phyloP scores from a whole-genome alignment of 306 rosid species.

The Vigna nakashimae region DNA sequence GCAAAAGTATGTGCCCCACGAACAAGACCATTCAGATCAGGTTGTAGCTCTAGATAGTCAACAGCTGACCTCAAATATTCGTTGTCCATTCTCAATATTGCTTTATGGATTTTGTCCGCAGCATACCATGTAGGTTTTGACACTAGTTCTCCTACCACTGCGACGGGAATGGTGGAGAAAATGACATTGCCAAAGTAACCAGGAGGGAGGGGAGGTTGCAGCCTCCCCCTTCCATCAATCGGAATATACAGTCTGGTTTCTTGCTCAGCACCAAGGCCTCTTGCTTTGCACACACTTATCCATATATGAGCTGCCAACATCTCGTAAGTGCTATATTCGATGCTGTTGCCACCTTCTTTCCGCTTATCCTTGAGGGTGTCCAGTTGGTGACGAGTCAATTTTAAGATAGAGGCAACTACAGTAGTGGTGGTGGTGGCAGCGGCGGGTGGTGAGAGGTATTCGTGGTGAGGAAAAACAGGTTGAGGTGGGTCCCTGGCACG shows the following conservation, averaged over 20 bases:
- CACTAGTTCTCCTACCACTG: slow-evolving; percentile 67
- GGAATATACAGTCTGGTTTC: slow-evolving; percentile 78
- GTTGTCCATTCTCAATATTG: slow-evolving; percentile 67
- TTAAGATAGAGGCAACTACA: slow-evolving; percentile 56
- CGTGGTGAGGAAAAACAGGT: slow-evolving; percentile 75
- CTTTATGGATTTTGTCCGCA: slow-evolving; percentile 72
- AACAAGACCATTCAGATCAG: slow-evolving; percentile 78
- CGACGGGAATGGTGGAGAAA: slow-evolving; percentile 76
- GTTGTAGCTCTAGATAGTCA: slow-evolving; percentile 83
- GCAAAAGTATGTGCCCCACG: slow-evolving; percentile 79
- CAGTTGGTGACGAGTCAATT: slow-evolving; percentile 66
- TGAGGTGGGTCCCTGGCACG: slow-evolving; percentile 72
- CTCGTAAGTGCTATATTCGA: slow-evolving; percentile 75
- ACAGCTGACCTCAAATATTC: slow-evolving; percentile 83
- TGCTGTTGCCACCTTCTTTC: slow-evolving; percentile 69
- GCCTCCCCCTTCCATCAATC: slow-evolving; percentile 81
- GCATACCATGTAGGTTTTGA: slow-evolving; percentile 83
- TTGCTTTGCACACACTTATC: slow-evolving; percentile 72
- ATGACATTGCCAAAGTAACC: slow-evolving; percentile 91
- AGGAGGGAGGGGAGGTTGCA: slow-evolving; percentile 78
- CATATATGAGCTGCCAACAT: slow-evolving; percentile 87
- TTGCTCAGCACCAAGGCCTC: slow-evolving; percentile 70
- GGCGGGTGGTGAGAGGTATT: slow-evolving; percentile 73
- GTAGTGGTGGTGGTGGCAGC: background rate
- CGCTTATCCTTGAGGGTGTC: slow-evolving; percentile 64